Evolutionary conservation across 352 stramenopile genomes (phyloP).

Genomic region (Phytophthora pini): DNA sequence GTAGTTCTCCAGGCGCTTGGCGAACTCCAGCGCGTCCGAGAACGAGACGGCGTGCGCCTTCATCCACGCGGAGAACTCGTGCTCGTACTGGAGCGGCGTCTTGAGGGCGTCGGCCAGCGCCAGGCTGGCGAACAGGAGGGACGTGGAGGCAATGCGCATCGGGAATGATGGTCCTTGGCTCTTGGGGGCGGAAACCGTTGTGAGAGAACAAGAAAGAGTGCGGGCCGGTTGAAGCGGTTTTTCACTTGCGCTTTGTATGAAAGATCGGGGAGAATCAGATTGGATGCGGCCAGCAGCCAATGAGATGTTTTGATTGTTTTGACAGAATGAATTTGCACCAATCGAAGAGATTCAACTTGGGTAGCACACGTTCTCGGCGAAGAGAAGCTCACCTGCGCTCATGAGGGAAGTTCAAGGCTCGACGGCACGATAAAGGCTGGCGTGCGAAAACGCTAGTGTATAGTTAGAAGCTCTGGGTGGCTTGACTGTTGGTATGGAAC

Average conservation of each 20-base stretch:
- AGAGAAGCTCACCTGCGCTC: constrained; percentile 22
- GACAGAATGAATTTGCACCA: constrained; percentile 6
- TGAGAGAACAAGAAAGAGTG: constrained; percentile 18
- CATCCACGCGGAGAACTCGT: constrained; percentile 79
- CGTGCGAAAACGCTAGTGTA: constrained; percentile 6
- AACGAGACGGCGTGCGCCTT: constrained; percentile 54
- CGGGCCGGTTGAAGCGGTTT: constrained; percentile 27
- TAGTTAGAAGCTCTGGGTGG: not conserved
- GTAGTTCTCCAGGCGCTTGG: constrained; percentile 74
- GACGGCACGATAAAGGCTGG: constrained; percentile 18
- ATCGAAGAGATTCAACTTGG: constrained; percentile 10
- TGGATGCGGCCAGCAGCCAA: constrained; percentile 26
- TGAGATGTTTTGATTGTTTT: constrained; percentile 4
- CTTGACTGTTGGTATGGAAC: not conserved
- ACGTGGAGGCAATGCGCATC: constrained; percentile 21
- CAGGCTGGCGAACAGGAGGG: constrained; percentile 36
- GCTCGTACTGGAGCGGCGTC: constrained; percentile 74
- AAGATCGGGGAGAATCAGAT: constrained; percentile 34
- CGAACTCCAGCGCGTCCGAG: constrained; percentile 73
- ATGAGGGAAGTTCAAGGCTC: constrained; percentile 24
- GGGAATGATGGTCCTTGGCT: constrained; percentile 19
- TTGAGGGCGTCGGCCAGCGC: constrained; percentile 50
- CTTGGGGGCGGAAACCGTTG: constrained; percentile 26
- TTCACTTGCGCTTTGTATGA: constrained; percentile 28
- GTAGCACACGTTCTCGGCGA: not conserved